Evolutionary conservation across 2,329 filamentous ascomycete genomes (phyloP), one percentile per base, ranked within the genome.

Genomic region (Aureobasidium sp.): DNA sequence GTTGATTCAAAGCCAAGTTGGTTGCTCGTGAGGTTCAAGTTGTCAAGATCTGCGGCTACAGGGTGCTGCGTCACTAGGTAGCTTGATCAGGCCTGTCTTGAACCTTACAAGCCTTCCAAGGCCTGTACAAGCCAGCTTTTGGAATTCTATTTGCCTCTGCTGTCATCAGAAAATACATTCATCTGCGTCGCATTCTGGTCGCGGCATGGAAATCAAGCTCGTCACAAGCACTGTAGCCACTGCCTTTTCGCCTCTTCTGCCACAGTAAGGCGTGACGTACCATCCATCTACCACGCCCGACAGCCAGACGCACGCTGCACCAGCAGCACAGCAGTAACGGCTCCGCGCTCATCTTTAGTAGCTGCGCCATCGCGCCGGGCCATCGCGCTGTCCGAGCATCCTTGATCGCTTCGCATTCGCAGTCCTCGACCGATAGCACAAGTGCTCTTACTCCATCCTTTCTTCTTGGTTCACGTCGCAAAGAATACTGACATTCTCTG

Each of bases 281-380:
- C 5, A n/a, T 2, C 8, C 8, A 32, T 20, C 20, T 20, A 20
- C 20, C 20, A 20, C 20, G 20, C 20, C 20, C 20, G 20, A 20
- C 20, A 20, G 20, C 20, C 20, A 58, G 42, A 50, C 27, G 17
- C 17, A 29, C 27, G 17, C 37, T 41, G 50, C 55, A 58, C 36
- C 42, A 48, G 53, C 53, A 57, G 41, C 53, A 26, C 39, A 47
- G 44, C 53, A 48, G 55, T 20, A 29, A 47, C 57, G 46, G 57
- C 57, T 60, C 46, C 44, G 29, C 55, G 55, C 55, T 13, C 41
- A 51, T 44, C 44, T 60, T 13, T 46, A 60, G 41, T 58, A 48
- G 37, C 57, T 60, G 57, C 57, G 57, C 57, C 57, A 60, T 60
- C 57, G 46, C 57, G 57, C 46, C 57, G 57, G 46, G 57, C 57